A percentile compares a stretch with the other conserved stretches of the same genome.
Evolutionary conservation across 2,329 filamentous ascomycete genomes (phyloP).

Genomic region (Phialemonium atrogriseum): DNA sequence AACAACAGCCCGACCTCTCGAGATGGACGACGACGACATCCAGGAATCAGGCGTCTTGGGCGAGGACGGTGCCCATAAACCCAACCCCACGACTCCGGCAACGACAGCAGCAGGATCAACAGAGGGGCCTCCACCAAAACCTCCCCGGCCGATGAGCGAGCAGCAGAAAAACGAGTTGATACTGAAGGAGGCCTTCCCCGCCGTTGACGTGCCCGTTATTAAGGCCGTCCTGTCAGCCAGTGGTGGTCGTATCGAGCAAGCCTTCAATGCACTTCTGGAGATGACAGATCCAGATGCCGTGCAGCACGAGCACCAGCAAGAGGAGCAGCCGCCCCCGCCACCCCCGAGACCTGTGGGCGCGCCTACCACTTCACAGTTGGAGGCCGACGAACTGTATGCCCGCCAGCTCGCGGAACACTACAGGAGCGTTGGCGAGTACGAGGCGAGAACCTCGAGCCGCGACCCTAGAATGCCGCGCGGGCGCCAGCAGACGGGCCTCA

Average conservation of each 20-base stretch:
- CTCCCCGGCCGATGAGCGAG: slow-evolving; percentile 73
- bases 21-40: slow-evolving; percentile 63
- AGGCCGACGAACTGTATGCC: slow-evolving; percentile 19
- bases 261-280: slow-evolving; percentile 86
- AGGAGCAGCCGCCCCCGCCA: slow-evolving; percentile 61
- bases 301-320: slow-evolving; percentile 43
- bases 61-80: slow-evolving; percentile 27
- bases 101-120: slow-evolving; percentile 26
- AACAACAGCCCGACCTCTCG: slow-evolving; percentile 55
- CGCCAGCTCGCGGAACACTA: slow-evolving; percentile 88
- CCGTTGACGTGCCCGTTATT: slow-evolving; percentile 70
- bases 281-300: slow-evolving; percentile 73
- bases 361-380: slow-evolving; percentile 64
- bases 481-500: slow-evolving; percentile 41
- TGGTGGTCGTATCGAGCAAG: slow-evolving; percentile 78
- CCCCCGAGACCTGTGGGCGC: slow-evolving; percentile 65
- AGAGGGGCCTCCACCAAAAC: slow-evolving; percentile 62
- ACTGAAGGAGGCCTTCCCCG: slow-evolving; percentile 87
- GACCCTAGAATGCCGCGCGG: slow-evolving; percentile 23
- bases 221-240: slow-evolving; percentile 85
- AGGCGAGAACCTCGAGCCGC: slow-evolving; percentile 44
- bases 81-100: slow-evolving; percentile 13
- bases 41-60: slow-evolving; percentile 47
- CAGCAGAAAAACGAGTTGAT: slow-evolving; percentile 80
- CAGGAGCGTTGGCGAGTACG: slow-evolving; percentile 53